Conservation (phyloP, 805 yeast genomes). For the Brettanomyces sp. region DNA sequence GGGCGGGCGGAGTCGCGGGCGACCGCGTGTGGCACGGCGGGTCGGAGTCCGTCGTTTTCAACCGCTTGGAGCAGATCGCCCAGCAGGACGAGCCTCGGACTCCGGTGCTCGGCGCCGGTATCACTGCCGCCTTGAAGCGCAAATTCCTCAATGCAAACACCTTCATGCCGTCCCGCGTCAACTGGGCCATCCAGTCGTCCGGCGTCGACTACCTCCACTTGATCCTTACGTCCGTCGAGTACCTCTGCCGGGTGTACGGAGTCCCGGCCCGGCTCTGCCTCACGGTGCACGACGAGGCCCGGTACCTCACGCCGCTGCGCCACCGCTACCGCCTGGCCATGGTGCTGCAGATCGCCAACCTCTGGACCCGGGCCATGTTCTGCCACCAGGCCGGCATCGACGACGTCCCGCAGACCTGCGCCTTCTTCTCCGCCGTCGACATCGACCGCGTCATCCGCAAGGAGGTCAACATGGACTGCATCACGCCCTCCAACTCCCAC, state of each 20-base stretch:
- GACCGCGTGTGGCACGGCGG: constrained; percentile 69
- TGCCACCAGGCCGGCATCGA: constrained; percentile 84
- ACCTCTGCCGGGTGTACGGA: constrained; percentile 51
- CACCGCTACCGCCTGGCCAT: constrained; percentile 73
- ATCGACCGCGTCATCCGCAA: constrained; percentile 81
- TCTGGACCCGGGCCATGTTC: constrained; percentile 96
- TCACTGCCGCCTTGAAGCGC: constrained; percentile 71
- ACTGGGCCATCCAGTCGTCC: constrained; percentile 97
- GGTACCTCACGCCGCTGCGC: constrained; percentile 66
- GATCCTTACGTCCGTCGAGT: constrained; percentile 79
- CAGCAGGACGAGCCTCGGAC: constrained; percentile 73
- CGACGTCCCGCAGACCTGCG: constrained; percentile 90
- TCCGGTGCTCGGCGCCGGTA: constrained; percentile 88
- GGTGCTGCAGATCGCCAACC: constrained; percentile 77
- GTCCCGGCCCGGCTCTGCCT: constrained; percentile 71
- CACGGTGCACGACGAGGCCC: constrained; percentile 92
- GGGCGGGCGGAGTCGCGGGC: constrained; percentile 12
- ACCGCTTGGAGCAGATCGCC: constrained; percentile 80
- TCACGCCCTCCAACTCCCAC: constrained; percentile 76
- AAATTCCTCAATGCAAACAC: constrained; percentile 54
- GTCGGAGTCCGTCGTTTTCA: constrained; percentile 85
- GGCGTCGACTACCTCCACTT: constrained; percentile 95
- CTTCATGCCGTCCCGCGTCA: constrained; percentile 82
- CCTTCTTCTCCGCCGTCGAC: constrained; percentile 91
- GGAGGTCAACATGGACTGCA: constrained; percentile 85